phyloP scores from a whole-genome alignment of 1,284 basidiomycete species.

The Neonothopanus nambi region DNA sequence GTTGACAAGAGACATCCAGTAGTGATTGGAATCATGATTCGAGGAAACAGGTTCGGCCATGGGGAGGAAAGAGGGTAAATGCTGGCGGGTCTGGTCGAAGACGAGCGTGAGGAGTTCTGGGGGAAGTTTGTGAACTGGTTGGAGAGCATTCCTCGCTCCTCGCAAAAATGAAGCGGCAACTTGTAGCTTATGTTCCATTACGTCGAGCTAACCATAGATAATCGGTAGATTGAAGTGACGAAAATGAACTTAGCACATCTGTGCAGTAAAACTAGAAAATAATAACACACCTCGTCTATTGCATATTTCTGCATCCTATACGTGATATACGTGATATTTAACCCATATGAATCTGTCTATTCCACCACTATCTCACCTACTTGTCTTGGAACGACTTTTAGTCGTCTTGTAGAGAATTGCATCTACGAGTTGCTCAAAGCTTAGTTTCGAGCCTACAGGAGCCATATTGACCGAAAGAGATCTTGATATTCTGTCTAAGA shows the following conservation, averaged over 20 bases:
- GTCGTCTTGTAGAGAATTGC: constrained; percentile 13
- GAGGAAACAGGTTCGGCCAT: not conserved
- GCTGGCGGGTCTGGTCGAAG: constrained; percentile 13
- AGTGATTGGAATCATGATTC: not conserved
- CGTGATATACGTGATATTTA: not conserved
- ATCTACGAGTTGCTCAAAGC: constrained; percentile 12
- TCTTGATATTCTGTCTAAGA: no score
- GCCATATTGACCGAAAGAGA: not conserved
- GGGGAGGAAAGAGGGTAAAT: constrained; percentile 16
- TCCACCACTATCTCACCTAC: constrained; percentile 5
- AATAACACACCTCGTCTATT: constrained; percentile 9
- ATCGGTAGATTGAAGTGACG: not conserved
- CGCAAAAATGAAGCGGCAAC: constrained; percentile 15
- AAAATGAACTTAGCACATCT: not conserved
- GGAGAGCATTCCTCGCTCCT: constrained; percentile 17
- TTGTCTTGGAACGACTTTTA: constrained; percentile 7
- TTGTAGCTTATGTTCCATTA: constrained; percentile 17
- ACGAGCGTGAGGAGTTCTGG: constrained; percentile 17
- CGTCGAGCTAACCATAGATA: constrained; percentile 12
- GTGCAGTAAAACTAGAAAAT: not conserved
- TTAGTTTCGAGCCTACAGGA: constrained; percentile 9
- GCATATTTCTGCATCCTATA: constrained; percentile 8
- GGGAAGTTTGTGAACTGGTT: constrained; percentile 17
- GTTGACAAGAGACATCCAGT: constrained; percentile 16
- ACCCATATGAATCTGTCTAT: not conserved